phyloP scores from a whole-genome alignment of 495 filamentous ascomycete genomes.

The Aspergillus bertholletiae region DNA sequence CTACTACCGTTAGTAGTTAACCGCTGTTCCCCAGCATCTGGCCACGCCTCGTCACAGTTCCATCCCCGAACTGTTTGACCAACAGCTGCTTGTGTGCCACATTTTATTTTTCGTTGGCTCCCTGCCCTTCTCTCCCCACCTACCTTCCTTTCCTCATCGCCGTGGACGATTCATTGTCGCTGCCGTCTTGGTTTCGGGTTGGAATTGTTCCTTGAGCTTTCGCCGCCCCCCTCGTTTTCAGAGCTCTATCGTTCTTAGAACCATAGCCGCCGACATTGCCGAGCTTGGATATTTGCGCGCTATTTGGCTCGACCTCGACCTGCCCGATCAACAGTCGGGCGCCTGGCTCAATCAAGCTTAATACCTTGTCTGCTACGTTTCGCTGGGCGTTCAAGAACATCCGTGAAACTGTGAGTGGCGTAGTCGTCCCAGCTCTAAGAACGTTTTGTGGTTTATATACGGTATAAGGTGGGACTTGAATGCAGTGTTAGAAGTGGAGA shows the following conservation, averaged over 20 bases:
- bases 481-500: not conserved
- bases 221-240: not conserved
- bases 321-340: not conserved
- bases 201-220: constrained; percentile 2
- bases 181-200: not conserved
- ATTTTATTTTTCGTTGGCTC: constrained; percentile 3
- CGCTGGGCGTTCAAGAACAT: not conserved
- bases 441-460: constrained; percentile 9
- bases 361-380: constrained; percentile 4
- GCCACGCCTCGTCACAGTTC: constrained; percentile 10
- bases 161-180: constrained; percentile 4
- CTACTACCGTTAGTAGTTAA: constrained; percentile 20
- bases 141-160: constrained; percentile 1
- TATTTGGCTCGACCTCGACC: constrained; percentile 9
- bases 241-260: not conserved
- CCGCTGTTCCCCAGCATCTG: constrained; percentile 17
- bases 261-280: constrained; percentile 3
- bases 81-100: not conserved
- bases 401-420: constrained; percentile 7
- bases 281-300: constrained; percentile 6
- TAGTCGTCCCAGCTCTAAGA: constrained; percentile 3
- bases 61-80: not conserved
- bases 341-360: constrained; percentile 10
- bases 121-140: constrained; percentile 1
- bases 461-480: not conserved